These are phyloP conservation scores for Camellia oleifera DNA, from an alignment of 179 eudicot genomes.

Conservation along the genomic window DNA sequence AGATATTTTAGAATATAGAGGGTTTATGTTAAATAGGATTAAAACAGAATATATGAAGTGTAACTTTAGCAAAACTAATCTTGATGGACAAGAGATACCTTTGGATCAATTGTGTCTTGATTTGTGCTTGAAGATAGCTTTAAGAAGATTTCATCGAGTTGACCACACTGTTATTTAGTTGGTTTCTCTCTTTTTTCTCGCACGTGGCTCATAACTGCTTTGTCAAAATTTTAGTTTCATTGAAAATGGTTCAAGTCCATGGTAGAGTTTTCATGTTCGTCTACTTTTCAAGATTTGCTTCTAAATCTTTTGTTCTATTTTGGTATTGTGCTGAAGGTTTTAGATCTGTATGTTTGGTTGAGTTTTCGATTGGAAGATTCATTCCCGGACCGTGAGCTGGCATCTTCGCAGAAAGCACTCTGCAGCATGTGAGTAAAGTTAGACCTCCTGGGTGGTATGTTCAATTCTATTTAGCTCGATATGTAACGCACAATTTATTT, in stretches of 20 bases:
- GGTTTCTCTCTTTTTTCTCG: background rate
- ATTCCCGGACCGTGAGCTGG: conserved; percentile 89
- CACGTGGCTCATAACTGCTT: conserved; percentile 4
- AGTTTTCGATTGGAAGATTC: conserved; percentile 80
- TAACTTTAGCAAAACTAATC: no score
- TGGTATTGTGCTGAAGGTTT: conserved; percentile 47
- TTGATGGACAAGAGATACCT: no score
- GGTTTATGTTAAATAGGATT: no score
- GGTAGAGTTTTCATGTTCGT: background rate
- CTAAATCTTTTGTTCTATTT: background rate
- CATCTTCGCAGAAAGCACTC: conserved; percentile 83
- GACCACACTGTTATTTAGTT: no score
- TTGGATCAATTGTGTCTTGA: no score
- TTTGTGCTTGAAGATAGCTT: no score
- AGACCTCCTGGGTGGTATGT: background rate
- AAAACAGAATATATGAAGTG: no score
- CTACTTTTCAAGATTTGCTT: background rate
- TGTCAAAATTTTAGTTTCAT: background rate
- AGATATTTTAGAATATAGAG: no score
- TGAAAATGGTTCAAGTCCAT: background rate
- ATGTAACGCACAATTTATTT: background rate
- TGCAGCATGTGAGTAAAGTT: conserved; percentile 71
- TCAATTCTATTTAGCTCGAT: background rate
- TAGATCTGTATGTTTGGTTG: conserved; percentile 97
- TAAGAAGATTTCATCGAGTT: no score